Evolutionary conservation across 805 yeast genomes (phyloP).

Genomic region (Candida insectorum): DNA sequence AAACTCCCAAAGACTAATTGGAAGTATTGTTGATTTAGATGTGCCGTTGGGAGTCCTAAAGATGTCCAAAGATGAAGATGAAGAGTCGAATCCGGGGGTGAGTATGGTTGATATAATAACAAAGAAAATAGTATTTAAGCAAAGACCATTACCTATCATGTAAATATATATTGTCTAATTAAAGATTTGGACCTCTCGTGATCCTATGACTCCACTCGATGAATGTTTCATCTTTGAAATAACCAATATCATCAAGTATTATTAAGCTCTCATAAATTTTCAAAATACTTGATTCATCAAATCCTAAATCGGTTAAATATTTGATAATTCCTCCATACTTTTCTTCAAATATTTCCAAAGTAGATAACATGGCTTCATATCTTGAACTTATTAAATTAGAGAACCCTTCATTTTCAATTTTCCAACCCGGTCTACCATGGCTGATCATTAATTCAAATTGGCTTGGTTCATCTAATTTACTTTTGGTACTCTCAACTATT

Average conservation of each 20-base stretch:
- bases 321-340: slow-evolving; percentile 53
- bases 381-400: slow-evolving; percentile 58
- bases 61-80: slow-evolving; percentile 13
- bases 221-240: slow-evolving; percentile 4
- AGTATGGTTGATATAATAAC: slow-evolving; percentile 57
- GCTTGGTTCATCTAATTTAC: slow-evolving; percentile 19
- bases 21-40: slow-evolving; percentile 54
- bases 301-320: slow-evolving; percentile 46
- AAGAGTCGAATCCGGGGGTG: slow-evolving; percentile 28
- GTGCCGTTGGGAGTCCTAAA: slow-evolving; percentile 62
- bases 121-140: slow-evolving; percentile 58
- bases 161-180: slow-evolving; percentile 26
- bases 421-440: slow-evolving; percentile 41
- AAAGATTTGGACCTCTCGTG: slow-evolving; percentile 2
- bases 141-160: slow-evolving; percentile 78
- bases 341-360: slow-evolving; percentile 50
- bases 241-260: slow-evolving; percentile 12
- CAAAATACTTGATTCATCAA: slow-evolving; percentile 42
- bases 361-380: slow-evolving; percentile 66
- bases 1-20: slow-evolving; percentile 66
- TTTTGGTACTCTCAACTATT: slow-evolving; percentile 27
- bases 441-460: slow-evolving; percentile 16
- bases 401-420: slow-evolving; percentile 50
- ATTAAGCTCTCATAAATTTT: slow-evolving; percentile 24
- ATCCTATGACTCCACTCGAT: slow-evolving; percentile 11